Percentiles rank a stretch among this genome's conserved stretches.
phyloP scores from a whole-genome alignment of 352 stramenopile species.

The Phytophthora tentaculata region DNA sequence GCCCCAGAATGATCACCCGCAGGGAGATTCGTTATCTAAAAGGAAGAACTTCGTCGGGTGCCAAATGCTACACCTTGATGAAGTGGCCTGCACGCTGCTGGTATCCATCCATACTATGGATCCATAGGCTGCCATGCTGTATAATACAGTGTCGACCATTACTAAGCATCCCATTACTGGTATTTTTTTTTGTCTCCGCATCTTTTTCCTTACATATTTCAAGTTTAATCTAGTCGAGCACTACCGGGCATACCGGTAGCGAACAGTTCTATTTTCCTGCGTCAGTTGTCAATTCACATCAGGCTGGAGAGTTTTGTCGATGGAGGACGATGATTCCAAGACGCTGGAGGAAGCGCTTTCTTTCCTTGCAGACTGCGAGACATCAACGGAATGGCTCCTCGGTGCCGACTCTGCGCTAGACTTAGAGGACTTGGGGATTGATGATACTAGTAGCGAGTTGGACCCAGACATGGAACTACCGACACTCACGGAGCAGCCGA shows the following conservation, averaged over 20 bases:
- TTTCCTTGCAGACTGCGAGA: slow-evolving; percentile 49
- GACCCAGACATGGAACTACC: slow-evolving; percentile 30
- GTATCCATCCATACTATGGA: too few relatives aligned
- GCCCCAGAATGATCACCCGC: slow-evolving; percentile 2
- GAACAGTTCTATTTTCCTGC: background rate
- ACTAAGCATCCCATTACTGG: too few relatives aligned
- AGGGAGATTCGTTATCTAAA: background rate
- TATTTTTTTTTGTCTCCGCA: too few relatives aligned
- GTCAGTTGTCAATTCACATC: background rate
- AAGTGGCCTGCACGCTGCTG: too few relatives aligned
- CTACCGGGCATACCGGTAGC: too few relatives aligned
- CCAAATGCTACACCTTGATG: too few relatives aligned
- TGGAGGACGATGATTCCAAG: slow-evolving; percentile 26
- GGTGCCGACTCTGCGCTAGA: slow-evolving; percentile 24
- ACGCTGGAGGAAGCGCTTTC: slow-evolving; percentile 48
- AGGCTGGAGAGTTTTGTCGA: background rate
- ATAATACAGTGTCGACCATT: too few relatives aligned
- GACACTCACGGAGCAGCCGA: slow-evolving; percentile 30
- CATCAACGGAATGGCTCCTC: slow-evolving; percentile 40
- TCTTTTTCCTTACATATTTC: slow-evolving; percentile 1
- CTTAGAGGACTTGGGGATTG: slow-evolving; percentile 12
- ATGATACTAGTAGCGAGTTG: slow-evolving; percentile 3
- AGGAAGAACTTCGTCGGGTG: too few relatives aligned
- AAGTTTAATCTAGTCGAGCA: slow-evolving; percentile 12
- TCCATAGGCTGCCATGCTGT: too few relatives aligned